phyloP scores from a whole-genome alignment of 1,284 basidiomycete species.

The Amylostereum chailletii region DNA sequence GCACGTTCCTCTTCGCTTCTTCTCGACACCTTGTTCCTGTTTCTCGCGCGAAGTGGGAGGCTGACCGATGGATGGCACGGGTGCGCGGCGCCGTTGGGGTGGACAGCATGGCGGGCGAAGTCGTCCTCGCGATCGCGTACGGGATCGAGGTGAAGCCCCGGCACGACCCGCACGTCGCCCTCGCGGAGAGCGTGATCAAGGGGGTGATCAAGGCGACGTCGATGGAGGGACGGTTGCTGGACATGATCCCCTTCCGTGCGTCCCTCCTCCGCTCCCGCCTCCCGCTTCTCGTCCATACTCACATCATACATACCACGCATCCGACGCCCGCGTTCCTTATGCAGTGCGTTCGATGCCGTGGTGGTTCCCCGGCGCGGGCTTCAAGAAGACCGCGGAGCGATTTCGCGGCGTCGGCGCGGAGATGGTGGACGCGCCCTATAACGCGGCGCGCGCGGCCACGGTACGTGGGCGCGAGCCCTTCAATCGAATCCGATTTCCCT shows the following conservation, averaged over 20 bases:
- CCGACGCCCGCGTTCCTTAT: not conserved
- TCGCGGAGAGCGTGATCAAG: slow-evolving; percentile 16
- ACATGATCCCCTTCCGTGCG: slow-evolving; percentile 17
- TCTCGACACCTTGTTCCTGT: too few species aligned
- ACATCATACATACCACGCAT: not conserved
- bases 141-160: slow-evolving; percentile 17
- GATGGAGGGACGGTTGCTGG: slow-evolving; percentile 16
- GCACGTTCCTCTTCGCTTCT: not conserved
- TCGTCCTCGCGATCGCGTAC: slow-evolving; percentile 19
- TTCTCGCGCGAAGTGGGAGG: too few species aligned
- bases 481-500: too few species aligned
- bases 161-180: slow-evolving; percentile 17
- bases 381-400: slow-evolving; percentile 14
- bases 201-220: slow-evolving; percentile 11
- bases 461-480: not conserved
- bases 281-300: not conserved
- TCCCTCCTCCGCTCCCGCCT: not conserved
- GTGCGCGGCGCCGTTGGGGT: not conserved
- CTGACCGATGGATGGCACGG: too few species aligned
- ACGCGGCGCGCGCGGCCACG: not conserved
- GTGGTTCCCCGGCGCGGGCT: slow-evolving; percentile 20
- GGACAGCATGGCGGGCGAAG: slow-evolving; percentile 14
- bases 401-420: not conserved
- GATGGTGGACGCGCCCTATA: slow-evolving; percentile 1
- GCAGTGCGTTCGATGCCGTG: slow-evolving; percentile 14